A percentile compares a stretch with the other conserved stretches of the same genome.
Evolutionary conservation across 2,329 filamentous ascomycete species (phyloP).

Genomic region (Monilinia laxa): DNA sequence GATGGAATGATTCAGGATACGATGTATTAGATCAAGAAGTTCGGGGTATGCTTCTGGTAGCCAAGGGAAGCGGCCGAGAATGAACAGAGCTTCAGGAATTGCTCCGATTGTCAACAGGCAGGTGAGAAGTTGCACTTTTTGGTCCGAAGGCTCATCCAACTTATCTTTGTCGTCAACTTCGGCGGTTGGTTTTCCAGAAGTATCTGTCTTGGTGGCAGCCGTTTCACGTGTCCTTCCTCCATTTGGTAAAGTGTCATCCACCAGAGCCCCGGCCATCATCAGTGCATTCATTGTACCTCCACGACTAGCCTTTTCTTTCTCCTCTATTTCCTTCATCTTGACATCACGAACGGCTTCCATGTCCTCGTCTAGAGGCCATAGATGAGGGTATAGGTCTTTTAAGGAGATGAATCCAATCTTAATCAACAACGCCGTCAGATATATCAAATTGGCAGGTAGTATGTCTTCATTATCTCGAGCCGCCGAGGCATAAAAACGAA

Average conservation of each 20-base stretch:
- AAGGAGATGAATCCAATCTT: conserved; percentile 97
- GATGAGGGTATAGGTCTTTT: conserved; percentile 84
- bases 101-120: conserved; percentile 89
- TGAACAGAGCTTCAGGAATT: conserved; percentile 87
- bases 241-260: conserved; percentile 70
- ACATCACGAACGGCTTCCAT: conserved; percentile 75
- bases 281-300: conserved; percentile 77
- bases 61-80: conserved; percentile 91
- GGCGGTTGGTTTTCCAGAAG: conserved; percentile 47
- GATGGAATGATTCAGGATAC: conserved; percentile 79
- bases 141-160: conserved; percentile 73
- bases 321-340: conserved; percentile 72
- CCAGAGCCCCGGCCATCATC: conserved; percentile 79
- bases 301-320: conserved; percentile 69
- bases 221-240: conserved; percentile 47
- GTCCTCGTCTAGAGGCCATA: conserved; percentile 79
- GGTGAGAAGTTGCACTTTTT: conserved; percentile 82
- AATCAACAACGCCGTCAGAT: conserved; percentile 85
- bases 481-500: conserved; percentile 87
- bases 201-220: conserved; percentile 53
- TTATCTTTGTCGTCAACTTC: conserved; percentile 50
- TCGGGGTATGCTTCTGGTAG: conserved; percentile 82
- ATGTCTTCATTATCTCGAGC: conserved; percentile 73
- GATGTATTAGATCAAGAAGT: conserved; percentile 76
- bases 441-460: conserved; percentile 88